A percentile compares a stretch with the other conserved stretches of the same genome.
Conservation (phyloP, 345 rosid species). For the Angophora floribunda region DNA sequence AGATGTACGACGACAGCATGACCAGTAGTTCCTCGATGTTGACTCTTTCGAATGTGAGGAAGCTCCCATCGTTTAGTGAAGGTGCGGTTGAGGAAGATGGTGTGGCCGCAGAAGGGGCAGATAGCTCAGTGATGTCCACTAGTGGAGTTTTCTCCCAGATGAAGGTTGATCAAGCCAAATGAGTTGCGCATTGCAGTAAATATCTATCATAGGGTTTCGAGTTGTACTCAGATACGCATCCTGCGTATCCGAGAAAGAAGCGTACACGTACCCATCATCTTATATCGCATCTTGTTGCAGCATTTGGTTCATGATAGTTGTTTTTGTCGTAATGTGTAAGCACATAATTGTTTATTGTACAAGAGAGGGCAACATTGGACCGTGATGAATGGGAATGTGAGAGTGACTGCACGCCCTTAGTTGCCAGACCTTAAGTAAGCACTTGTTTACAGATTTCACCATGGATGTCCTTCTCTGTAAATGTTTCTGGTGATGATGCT, state of each 20-base stretch:
- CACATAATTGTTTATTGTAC: neutral
- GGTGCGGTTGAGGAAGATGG: neutral
- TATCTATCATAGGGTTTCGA: neutral
- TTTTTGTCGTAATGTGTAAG: neutral
- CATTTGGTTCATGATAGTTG: neutral
- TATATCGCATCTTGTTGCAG: neutral
- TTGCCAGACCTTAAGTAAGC: neutral
- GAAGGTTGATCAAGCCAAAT: conserved; percentile 12
- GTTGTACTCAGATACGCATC: neutral
- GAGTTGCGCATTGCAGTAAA: neutral
- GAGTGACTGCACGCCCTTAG: neutral
- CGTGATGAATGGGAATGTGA: neutral
- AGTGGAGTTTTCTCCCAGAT: neutral
- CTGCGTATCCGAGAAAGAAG: neutral
- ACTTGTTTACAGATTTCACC: neutral
- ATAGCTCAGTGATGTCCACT: neutral
- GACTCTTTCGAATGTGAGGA: neutral
- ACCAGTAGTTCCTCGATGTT: conserved; percentile 6
- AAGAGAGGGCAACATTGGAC: neutral
- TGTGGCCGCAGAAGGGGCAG: neutral
- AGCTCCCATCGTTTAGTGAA: conserved; percentile 12
- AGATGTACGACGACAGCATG: conserved; percentile 15
- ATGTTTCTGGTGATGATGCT: neutral
- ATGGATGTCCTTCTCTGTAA: neutral
- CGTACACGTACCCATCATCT: neutral